Conservation (phyloP, 2,329 filamentous ascomycete genomes). For the Apiospora aurea region DNA sequence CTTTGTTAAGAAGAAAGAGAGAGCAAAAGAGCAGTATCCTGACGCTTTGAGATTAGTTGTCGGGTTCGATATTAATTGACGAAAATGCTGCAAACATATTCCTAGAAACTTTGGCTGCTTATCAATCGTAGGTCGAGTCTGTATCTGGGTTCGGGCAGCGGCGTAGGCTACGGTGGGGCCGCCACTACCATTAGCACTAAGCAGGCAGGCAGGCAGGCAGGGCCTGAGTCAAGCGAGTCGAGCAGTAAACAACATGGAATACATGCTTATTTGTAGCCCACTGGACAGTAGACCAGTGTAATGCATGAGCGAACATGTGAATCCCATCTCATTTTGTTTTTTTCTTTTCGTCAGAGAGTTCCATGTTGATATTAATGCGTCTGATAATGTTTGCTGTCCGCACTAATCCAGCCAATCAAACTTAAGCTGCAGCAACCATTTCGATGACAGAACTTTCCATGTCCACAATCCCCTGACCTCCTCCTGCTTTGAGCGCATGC, state of each 20-base stretch:
- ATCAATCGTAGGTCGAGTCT: not conserved
- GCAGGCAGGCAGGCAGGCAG: not conserved
- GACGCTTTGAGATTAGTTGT: not conserved
- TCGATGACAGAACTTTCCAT: no score
- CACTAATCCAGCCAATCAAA: conserved; percentile 17
- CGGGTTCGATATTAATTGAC: not conserved
- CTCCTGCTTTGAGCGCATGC: not conserved
- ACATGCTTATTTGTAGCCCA: no score
- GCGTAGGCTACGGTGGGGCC: conserved; percentile 3
- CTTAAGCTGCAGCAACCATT: not conserved
- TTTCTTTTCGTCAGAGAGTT: not conserved
- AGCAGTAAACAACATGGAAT: not conserved
- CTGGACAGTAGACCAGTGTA: not conserved
- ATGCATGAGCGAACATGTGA: not conserved
- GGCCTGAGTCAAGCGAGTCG: not conserved
- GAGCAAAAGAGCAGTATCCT: not conserved
- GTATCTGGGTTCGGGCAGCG: not conserved
- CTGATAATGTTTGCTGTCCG: not conserved
- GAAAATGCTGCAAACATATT: not conserved
- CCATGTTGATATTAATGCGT: not conserved
- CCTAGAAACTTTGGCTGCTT: not conserved
- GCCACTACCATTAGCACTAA: not conserved
- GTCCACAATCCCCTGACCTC: not conserved
- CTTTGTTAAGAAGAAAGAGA: not conserved
- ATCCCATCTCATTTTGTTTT: not conserved